A percentile compares a stretch with the other conserved stretches of the same genome.
phyloP scores from a whole-genome alignment of 1,139 yeast species.

The Torulaspora globosa region DNA sequence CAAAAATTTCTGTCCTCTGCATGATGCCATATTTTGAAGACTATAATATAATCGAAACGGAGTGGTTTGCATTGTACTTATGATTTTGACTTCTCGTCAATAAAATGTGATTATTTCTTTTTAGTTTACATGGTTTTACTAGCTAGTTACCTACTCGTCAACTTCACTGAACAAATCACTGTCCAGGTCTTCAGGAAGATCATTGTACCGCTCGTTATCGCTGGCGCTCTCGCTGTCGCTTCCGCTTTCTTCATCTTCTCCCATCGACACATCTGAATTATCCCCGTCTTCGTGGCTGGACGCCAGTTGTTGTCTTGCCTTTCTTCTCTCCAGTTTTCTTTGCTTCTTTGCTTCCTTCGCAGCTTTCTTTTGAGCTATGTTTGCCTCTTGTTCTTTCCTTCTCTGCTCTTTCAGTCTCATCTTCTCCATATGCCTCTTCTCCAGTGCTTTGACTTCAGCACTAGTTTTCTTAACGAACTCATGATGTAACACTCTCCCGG shows the following conservation, averaged over 20 bases:
- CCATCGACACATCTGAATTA: constrained; percentile 24
- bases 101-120: constrained; percentile 1
- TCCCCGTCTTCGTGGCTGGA: constrained; percentile 28
- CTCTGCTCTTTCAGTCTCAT: constrained; percentile 64
- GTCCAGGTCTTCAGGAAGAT: constrained; percentile 42
- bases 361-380: constrained; percentile 71
- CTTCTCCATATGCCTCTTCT: constrained; percentile 61
- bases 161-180: constrained; percentile 43
- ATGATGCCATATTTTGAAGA: constrained; percentile 26
- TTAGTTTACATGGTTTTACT: constrained; percentile 11
- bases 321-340: constrained; percentile 61
- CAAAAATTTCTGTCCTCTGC: constrained; percentile 31
- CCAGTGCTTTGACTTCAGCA: constrained; percentile 57
- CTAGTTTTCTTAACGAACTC: constrained; percentile 59
- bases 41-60: too few species aligned
- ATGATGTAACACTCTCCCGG: constrained; percentile 86
- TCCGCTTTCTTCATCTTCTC: constrained; percentile 16
- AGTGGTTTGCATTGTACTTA: background rate
- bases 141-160: constrained; percentile 21
- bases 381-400: constrained; percentile 72
- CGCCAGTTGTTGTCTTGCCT: constrained; percentile 37
- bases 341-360: constrained; percentile 69
- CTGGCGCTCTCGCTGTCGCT: constrained; percentile 25
- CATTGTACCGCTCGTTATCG: constrained; percentile 35
- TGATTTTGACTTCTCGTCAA: constrained; percentile 1